phyloP scores from a whole-genome alignment of 176 grass and related monocot genomes.

The Olyra latifolia region DNA sequence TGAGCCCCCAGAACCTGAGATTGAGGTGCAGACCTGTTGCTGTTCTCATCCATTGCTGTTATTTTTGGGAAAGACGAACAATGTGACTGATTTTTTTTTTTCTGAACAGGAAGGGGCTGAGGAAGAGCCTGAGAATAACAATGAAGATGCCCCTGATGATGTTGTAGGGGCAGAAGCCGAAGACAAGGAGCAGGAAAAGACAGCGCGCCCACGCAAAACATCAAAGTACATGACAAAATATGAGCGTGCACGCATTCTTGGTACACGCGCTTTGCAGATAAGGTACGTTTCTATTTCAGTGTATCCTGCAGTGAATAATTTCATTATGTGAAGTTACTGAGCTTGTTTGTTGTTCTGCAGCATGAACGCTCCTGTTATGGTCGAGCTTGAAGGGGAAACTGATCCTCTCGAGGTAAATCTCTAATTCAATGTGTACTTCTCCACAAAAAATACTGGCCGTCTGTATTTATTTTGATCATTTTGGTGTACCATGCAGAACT shows the following conservation, averaged over 20 bases:
- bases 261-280: constrained; percentile 83
- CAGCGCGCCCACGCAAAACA: constrained; percentile 43
- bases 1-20: constrained; percentile 75
- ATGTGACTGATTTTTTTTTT: constrained; percentile 1
- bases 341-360: constrained; percentile 26
- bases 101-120: constrained; percentile 63
- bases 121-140: constrained; percentile 68
- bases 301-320: background rate
- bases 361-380: constrained; percentile 93
- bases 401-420: constrained; percentile 75
- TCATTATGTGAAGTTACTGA: background rate
- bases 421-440: background rate
- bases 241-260: constrained; percentile 81
- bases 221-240: constrained; percentile 89
- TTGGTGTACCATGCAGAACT: background rate
- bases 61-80: background rate
- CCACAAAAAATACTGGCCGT: background rate
- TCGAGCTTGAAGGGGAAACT: constrained; percentile 85
- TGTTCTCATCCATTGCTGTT: background rate
- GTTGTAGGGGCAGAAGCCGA: constrained; percentile 52
- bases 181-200: constrained; percentile 55
- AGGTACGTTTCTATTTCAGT: constrained; percentile 37
- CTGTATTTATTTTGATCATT: background rate
- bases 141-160: constrained; percentile 61
- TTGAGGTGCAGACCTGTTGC: constrained; percentile 47